Percentiles rank a stretch among this genome's conserved stretches.
phyloP scores from a whole-genome alignment of 768 basidiomycete species.

The Psilocybe sp. region DNA sequence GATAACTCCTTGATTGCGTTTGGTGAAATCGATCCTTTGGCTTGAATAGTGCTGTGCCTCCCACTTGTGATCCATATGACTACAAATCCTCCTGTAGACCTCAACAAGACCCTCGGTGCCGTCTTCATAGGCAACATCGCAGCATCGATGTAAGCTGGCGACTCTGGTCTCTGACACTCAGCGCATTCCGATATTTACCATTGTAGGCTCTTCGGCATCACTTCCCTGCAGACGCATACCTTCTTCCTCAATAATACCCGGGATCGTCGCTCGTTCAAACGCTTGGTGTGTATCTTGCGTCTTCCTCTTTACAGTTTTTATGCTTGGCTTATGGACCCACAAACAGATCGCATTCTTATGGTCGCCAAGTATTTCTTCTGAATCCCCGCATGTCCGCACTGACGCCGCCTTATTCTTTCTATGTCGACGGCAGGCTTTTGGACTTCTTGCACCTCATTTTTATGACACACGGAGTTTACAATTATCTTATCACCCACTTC shows the following conservation, averaged over 20 bases:
- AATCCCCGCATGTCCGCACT: not conserved
- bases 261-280: slow-evolving; percentile 17
- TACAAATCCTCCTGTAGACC: slow-evolving; percentile 11
- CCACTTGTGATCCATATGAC: too few relatives aligned
- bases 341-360: slow-evolving; percentile 19
- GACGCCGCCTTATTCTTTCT: not conserved
- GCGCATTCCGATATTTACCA: not conserved
- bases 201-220: slow-evolving; percentile 20
- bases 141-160: slow-evolving; percentile 11
- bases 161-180: not conserved
- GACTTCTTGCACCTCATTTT: slow-evolving; percentile 17
- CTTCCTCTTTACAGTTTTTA: not conserved
- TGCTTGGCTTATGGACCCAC: not conserved
- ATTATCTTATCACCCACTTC: slow-evolving; percentile 16
- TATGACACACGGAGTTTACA: slow-evolving; percentile 22
- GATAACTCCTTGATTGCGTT: too few relatives aligned
- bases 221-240: slow-evolving; percentile 15
- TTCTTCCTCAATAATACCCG: slow-evolving; percentile 17
- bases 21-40: too few relatives aligned
- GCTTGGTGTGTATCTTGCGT: slow-evolving; percentile 8
- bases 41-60: too few relatives aligned
- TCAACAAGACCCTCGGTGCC: slow-evolving; percentile 18
- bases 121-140: slow-evolving; percentile 19
- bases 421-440: slow-evolving; percentile 9
- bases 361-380: slow-evolving; percentile 2